phyloP scores from a whole-genome alignment of 768 basidiomycete genomes.

The Macrolepiota dolichaula region DNA sequence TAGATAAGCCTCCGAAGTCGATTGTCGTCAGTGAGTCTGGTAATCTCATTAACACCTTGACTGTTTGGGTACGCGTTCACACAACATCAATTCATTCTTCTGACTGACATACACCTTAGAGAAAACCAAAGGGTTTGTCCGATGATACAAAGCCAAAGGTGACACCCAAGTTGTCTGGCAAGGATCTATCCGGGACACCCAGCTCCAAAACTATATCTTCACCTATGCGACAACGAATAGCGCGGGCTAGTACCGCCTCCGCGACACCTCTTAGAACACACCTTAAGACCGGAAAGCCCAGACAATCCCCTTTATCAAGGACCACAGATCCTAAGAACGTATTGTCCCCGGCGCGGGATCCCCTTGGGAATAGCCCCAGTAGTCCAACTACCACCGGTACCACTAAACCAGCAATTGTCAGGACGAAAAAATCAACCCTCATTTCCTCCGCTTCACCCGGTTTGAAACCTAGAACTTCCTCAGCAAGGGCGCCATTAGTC shows the following conservation, averaged over 20 bases:
- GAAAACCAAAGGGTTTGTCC: neutral
- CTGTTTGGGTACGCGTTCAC: slow-evolving; percentile 50
- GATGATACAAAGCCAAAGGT: neutral
- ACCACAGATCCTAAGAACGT: slow-evolving; percentile 23
- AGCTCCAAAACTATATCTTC: slow-evolving; percentile 1
- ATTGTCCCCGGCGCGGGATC: slow-evolving; percentile 37
- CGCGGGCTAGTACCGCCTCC: slow-evolving; percentile 15
- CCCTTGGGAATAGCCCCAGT: slow-evolving; percentile 29
- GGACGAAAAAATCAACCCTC: slow-evolving; percentile 15
- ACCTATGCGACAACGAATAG: slow-evolving; percentile 9
- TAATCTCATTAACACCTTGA: slow-evolving; percentile 47
- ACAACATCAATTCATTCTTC: neutral
- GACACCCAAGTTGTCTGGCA: neutral
- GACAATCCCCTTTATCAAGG: neutral
- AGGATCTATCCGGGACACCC: neutral
- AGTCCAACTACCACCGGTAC: slow-evolving; percentile 9
- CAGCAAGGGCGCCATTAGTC: slow-evolving; percentile 18
- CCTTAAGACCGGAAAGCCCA: slow-evolving; percentile 8
- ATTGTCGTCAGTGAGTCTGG: slow-evolving; percentile 48
- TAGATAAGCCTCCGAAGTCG: slow-evolving; percentile 61
- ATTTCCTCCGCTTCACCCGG: neutral
- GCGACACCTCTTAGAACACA: slow-evolving; percentile 9
- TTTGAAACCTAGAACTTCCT: neutral
- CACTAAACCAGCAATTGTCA: slow-evolving; percentile 10
- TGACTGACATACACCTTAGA: neutral